These are phyloP conservation scores for Kwoniella sp. DNA, from an alignment of 768 basidiomycete genomes.

Conservation along the genomic window DNA sequence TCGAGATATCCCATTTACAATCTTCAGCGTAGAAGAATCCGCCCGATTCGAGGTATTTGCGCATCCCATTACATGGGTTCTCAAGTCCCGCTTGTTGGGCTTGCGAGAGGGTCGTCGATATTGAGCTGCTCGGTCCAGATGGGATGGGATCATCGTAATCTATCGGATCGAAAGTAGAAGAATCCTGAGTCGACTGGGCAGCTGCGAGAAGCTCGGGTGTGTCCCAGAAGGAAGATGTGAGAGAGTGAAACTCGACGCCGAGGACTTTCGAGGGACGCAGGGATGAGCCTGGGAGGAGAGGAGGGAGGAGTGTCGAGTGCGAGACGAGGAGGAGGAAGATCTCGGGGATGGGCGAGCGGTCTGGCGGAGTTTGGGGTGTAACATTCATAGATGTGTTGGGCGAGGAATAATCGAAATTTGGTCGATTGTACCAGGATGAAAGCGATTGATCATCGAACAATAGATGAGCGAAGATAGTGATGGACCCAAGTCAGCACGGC, in stretches of 20 bases:
- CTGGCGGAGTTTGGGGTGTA: constrained; percentile 14
- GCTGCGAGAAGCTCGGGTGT: constrained; percentile 56
- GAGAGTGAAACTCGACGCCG: constrained; percentile 83
- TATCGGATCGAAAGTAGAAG: constrained; percentile 9
- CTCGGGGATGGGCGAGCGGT: constrained; percentile 49
- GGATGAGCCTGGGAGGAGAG: constrained; percentile 61
- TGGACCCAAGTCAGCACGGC: too few relatives aligned
- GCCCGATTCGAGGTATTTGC: constrained; percentile 86
- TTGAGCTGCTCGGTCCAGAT: constrained; percentile 14
- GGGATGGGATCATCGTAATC: constrained; percentile 34
- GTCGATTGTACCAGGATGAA: too few relatives aligned
- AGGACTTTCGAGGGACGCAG: constrained; percentile 73
- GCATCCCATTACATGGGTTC: constrained; percentile 86
- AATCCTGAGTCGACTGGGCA: constrained; percentile 10
- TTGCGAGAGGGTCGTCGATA: constrained; percentile 56
- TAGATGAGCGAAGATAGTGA: too few relatives aligned
- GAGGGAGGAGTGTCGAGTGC: constrained; percentile 69
- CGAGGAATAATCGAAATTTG: too few relatives aligned
- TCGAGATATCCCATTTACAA: constrained; percentile 85
- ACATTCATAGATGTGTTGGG: not conserved
- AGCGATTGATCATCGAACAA: too few relatives aligned
- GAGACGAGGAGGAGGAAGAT: constrained; percentile 83
- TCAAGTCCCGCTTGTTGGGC: constrained; percentile 61
- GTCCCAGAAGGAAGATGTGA: constrained; percentile 84
- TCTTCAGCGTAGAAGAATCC: constrained; percentile 89